Conservation (phyloP, 208 protist species). For the Naegleria lovaniensis region DNA sequence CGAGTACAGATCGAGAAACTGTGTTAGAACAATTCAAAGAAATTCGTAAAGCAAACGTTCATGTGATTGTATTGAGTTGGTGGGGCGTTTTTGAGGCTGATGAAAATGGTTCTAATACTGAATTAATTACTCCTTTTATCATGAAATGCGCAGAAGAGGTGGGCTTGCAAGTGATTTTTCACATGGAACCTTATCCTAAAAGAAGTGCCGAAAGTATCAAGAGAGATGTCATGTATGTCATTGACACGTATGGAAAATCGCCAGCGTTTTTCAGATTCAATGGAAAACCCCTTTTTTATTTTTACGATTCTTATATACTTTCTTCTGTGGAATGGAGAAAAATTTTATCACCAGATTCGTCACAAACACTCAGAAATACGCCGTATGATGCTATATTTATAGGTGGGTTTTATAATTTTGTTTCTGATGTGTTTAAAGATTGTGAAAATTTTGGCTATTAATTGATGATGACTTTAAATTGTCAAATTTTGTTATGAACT, state of each 20-base stretch:
- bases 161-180: slow-evolving; percentile 44
- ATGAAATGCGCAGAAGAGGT: slow-evolving; percentile 32
- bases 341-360: background rate
- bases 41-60: background rate
- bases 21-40: slow-evolving; percentile 29
- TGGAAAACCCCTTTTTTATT: slow-evolving; percentile 41
- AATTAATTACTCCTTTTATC: slow-evolving; percentile 6
- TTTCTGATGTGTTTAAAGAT: too few relatives aligned
- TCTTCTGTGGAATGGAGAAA: slow-evolving; percentile 39
- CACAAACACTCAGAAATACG: slow-evolving; percentile 34
- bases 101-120: slow-evolving; percentile 15
- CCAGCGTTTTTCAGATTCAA: background rate
- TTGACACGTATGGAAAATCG: slow-evolving; percentile 31
- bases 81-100: slow-evolving; percentile 1
- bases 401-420: too few relatives aligned
- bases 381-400: slow-evolving; percentile 43
- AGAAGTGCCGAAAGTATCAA: slow-evolving; percentile 25
- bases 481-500: too few relatives aligned
- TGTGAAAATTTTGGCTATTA: too few relatives aligned
- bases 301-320: slow-evolving; percentile 55
- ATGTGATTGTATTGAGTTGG: background rate
- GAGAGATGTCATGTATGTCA: slow-evolving; percentile 41
- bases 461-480: too few relatives aligned
- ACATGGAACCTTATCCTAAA: slow-evolving; percentile 50
- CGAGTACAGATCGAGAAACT: background rate